Base-by-base conservation (phyloP, 805 yeast species). In the Brettanomyces sp. region DNA sequence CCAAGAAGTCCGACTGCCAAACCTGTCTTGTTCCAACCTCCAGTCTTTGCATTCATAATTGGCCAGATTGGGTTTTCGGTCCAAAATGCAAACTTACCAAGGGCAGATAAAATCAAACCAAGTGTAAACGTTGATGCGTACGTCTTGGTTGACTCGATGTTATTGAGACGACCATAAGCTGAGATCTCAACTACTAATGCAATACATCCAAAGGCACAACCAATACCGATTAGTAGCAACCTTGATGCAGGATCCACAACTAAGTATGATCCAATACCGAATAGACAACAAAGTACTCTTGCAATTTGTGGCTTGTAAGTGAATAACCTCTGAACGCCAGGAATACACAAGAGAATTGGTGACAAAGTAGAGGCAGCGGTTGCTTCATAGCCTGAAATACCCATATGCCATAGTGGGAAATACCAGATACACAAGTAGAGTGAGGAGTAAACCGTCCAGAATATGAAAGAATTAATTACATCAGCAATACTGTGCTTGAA, bases 371-470 rank as follows among this genome's bases (percentile, higher is more conserved):
- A 66, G 5, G 78, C 58, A 41, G 87, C 70, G 3, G 80, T 74
- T 0, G 84, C 84, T 65, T 93, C 99, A 61, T 85, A 90, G 4
- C 99, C 99, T 2, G 95, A 85, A 40, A 93, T 83, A 5, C 97
- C 98, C 97, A 93, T 89, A 60, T 85, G 77, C 99, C 99, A 93
- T 51, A 93, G 70, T 9, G 99, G 99, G 73, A 93, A 93, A 68
- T 86, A 87, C 99, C 99, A 93, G 43, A 93, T 80, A 58, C 93
- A 80, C 47, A 93, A 74, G 39, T 88, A 83, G 48, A 93, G 69
- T 0, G 96, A 78, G 3, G 98, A 85, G 39, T 79, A 52, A 22
- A 81, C 80, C 0, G 97, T 73, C 96, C 97, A 93, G 62, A 86
- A 87, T 46, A 87, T 71, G 59, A 79, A 82, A 3, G 91, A 73